Conservation (phyloP, 805 yeast species). For the Metschnikowia drakensbergensis region DNA sequence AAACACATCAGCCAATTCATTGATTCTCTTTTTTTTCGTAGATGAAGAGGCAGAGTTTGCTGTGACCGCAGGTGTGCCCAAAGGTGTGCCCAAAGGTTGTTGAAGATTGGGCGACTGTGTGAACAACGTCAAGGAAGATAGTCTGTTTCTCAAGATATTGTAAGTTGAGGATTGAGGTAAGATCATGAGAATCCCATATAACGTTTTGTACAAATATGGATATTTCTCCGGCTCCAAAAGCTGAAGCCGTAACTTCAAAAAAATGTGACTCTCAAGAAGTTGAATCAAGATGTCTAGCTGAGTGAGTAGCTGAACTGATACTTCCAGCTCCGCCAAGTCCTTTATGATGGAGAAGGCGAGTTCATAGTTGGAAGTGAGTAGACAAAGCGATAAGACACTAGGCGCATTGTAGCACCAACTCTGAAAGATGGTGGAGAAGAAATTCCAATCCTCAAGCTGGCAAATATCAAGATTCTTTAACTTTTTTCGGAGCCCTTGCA, state of each 20-base stretch:
- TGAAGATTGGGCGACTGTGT: slow-evolving; percentile 17
- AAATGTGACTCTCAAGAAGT: slow-evolving; percentile 86
- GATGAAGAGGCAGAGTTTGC: slow-evolving; percentile 27
- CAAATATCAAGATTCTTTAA: slow-evolving; percentile 51
- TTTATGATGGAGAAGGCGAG: slow-evolving; percentile 80
- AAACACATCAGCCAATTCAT: slow-evolving; percentile 41
- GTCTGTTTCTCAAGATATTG: slow-evolving; percentile 70
- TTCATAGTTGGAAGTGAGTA: slow-evolving; percentile 84
- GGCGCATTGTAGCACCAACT: slow-evolving; percentile 93
- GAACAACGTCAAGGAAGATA: slow-evolving; percentile 47
- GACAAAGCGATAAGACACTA: slow-evolving; percentile 79
- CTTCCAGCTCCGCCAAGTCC: slow-evolving; percentile 76
- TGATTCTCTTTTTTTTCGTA: slow-evolving; percentile 35
- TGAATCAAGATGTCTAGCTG: slow-evolving; percentile 90
- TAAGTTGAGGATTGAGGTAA: slow-evolving; percentile 92
- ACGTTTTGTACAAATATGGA: slow-evolving; percentile 78
- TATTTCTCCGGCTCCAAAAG: slow-evolving; percentile 80
- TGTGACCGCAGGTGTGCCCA: slow-evolving; percentile 15
- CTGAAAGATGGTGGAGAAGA: slow-evolving; percentile 74
- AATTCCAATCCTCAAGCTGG: slow-evolving; percentile 55
- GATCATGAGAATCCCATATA: slow-evolving; percentile 90
- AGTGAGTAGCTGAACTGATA: slow-evolving; percentile 70
- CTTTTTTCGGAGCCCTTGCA: slow-evolving; percentile 63
- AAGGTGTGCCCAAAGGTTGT: slow-evolving; percentile 25
- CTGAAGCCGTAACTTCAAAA: slow-evolving; percentile 80